These are phyloP conservation scores for Xylaria digitata DNA, from an alignment of 2,329 filamentous ascomycete species.

Conservation along the genomic window DNA sequence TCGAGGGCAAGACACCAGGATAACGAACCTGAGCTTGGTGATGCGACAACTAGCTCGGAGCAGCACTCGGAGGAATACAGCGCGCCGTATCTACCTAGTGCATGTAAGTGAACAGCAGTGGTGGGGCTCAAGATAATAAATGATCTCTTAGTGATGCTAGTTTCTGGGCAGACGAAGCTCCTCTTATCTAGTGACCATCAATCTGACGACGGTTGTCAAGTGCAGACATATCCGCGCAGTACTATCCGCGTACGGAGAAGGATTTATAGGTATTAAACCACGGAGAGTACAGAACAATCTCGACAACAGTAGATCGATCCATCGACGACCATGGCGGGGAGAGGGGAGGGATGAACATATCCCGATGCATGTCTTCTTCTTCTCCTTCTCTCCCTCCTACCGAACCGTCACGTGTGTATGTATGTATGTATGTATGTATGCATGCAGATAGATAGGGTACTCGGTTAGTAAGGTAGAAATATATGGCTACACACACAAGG, in stretches of 20 bases:
- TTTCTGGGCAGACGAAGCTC: constrained; percentile 26
- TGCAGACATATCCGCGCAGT: too few relatives aligned
- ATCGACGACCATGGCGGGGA: background rate
- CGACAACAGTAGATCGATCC: background rate
- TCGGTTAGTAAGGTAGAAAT: too few relatives aligned
- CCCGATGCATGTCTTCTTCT: background rate
- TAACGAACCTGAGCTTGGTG: background rate
- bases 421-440: background rate
- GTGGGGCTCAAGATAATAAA: constrained; percentile 30
- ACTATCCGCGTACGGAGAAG: too few relatives aligned
- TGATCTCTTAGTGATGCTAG: constrained; percentile 17
- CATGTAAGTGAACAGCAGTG: constrained; percentile 8
- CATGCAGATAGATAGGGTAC: background rate
- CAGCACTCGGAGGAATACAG: constrained; percentile 1
- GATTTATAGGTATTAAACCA: too few relatives aligned
- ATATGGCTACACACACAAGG: too few relatives aligned
- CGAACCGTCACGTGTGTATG: constrained; percentile 31
- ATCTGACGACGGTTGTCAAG: too few relatives aligned
- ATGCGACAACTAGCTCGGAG: constrained; percentile 8
- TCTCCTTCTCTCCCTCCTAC: background rate
- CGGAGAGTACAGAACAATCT: too few relatives aligned
- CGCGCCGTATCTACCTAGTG: constrained; percentile 4
- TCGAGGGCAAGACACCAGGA: constrained; percentile 6
- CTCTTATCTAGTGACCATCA: constrained; percentile 9
- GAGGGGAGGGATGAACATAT: background rate